Evolutionary conservation across 1,139 yeast species (phyloP), one percentile per base, ranked within the genome.

Genomic region (Ashbya aceris): DNA sequence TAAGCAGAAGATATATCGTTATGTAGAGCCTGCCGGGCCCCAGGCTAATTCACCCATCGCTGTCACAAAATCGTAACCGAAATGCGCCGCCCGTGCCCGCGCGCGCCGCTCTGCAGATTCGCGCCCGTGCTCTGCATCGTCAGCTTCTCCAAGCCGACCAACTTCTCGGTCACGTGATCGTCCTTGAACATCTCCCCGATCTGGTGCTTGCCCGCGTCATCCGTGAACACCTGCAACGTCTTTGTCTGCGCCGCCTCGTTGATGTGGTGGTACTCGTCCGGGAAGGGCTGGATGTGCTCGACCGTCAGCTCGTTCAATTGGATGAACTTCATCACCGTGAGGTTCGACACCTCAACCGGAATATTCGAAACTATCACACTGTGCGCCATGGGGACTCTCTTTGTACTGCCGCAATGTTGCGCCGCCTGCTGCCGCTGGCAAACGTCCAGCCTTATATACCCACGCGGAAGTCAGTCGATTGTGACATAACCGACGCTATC

Each of bases 351-450:
- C 33, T 70, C 55, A 3, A 66, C 54, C 29, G 89, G 80, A 40
- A 84, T 70, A 48, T 79, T 73, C 17, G 79, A 71, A 20, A 80
- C 89, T 42, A 74, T 68, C 39, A 80, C 70, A 64, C 70, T 46
- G 36, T 47, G 46, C 32, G 45, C 38, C 50, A 48, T 49, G 14
- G 23, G 23, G 23, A 17, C 23, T 17, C 23, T 17, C 5, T 17
- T 17, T 17, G 23, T 17, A 17, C 23, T 17, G 23, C 23, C 23
- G 23, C 23, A 3, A 4, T 17, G 23, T 17, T 17, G 23, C 23
- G 23, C 23, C 23, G 6, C 23, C 6, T 17, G 23, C 23, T 17
- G 23, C 23, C 23, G 6, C 23, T 6, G 23, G 5, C n/a, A n/a
- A 17, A 17, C 23, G 23, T 17, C 23, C 23, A 17, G 23, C 23